phyloP scores from a whole-genome alignment of 345 rosid species.

The Corchorus olitorius region DNA sequence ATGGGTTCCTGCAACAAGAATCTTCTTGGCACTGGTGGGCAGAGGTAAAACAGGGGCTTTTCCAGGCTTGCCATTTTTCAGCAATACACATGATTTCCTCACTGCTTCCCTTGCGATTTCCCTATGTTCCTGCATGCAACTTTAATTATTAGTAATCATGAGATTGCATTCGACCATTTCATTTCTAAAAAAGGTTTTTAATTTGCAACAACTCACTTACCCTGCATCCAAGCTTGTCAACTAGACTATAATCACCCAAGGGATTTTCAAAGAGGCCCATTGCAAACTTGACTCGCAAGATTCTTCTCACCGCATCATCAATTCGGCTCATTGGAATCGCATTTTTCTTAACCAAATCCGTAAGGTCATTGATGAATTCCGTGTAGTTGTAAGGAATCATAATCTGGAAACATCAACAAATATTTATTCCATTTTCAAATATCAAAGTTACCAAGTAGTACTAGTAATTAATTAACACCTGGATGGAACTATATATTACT shows the following conservation, averaged over 20 bases:
- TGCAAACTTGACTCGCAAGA: conserved; percentile 57
- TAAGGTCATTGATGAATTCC: conserved; percentile 45
- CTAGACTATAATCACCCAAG: conserved; percentile 8
- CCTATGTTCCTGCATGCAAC: conserved; percentile 53
- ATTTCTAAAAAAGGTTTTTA: neutral
- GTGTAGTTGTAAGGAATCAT: conserved; percentile 41
- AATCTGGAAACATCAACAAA: too few species aligned
- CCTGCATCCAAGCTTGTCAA: neutral
- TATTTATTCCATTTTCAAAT: too few species aligned
- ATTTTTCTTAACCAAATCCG: conserved; percentile 43
- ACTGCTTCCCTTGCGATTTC: conserved; percentile 74
- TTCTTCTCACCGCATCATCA: conserved; percentile 65
- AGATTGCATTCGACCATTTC: too few species aligned
- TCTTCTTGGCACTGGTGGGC: conserved; percentile 44
- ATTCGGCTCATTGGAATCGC: conserved; percentile 60
- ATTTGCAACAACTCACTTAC: too few species aligned
- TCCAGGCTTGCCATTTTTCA: conserved; percentile 51
- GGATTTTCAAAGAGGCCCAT: conserved; percentile 61
- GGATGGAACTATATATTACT: neutral
- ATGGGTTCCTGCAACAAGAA: conserved; percentile 60
- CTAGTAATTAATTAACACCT: too few species aligned
- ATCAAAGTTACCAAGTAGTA: too few species aligned
- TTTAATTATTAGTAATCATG: neutral
- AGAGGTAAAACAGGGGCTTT: conserved; percentile 54
- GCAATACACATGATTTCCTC: conserved; percentile 63